phyloP scores from a whole-genome alignment of 2,329 filamentous ascomycete genomes.

The Colletotrichum salicis region DNA sequence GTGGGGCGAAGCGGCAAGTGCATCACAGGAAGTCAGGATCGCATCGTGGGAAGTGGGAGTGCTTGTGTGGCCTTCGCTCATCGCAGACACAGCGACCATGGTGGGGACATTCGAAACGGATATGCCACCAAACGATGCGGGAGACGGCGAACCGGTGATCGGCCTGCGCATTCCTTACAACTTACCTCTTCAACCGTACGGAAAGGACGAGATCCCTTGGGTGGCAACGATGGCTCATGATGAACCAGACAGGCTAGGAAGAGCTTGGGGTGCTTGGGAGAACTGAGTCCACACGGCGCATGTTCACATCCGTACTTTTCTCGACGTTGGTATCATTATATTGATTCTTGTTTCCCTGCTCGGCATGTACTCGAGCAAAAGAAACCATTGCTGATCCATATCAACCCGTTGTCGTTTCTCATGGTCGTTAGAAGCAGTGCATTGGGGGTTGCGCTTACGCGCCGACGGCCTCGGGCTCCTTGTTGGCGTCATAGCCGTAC shows the following conservation, averaged over 20 bases:
- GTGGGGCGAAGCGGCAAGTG: conserved; percentile 76
- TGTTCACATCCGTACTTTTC: background rate
- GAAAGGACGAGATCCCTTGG: conserved; percentile 76
- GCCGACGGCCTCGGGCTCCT: conserved; percentile 68
- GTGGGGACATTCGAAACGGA: conserved; percentile 75
- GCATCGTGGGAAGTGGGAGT: conserved; percentile 88
- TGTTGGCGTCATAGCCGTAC: conserved; percentile 74
- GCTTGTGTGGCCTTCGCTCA: conserved; percentile 78
- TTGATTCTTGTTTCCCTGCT: conserved; percentile 22
- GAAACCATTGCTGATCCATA: conserved; percentile 2
- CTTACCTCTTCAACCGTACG: conserved; percentile 77
- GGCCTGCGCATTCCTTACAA: conserved; percentile 86
- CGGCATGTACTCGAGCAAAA: background rate
- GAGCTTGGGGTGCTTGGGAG: conserved; percentile 45
- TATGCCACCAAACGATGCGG: conserved; percentile 49
- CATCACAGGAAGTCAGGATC: conserved; percentile 72
- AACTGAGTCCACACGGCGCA: background rate
- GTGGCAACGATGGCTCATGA: conserved; percentile 70
- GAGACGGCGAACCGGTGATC: conserved; percentile 56
- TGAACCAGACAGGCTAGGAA: conserved; percentile 71
- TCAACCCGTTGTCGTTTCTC: conserved; percentile 30
- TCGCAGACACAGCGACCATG: conserved; percentile 67
- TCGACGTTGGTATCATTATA: conserved; percentile 31
- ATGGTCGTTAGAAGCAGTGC: conserved; percentile 5
- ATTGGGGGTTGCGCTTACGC: conserved; percentile 34